Percentiles rank a stretch among this genome's conserved stretches.
Conservation (phyloP, 305 asterid species). For the Fraxinus angustifolia region DNA sequence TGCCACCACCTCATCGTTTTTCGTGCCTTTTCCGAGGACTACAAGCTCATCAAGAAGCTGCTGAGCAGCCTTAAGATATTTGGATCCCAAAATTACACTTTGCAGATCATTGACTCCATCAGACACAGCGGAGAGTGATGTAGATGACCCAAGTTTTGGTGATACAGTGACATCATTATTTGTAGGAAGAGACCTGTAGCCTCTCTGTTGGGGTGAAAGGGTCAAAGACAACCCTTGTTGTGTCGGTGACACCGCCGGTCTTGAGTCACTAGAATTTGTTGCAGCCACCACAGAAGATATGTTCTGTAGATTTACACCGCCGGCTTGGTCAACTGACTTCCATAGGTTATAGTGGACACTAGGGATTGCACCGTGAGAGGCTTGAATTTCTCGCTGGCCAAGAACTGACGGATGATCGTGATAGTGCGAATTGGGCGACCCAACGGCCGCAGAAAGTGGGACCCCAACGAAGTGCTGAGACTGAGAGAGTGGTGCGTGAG, state of each 20-base stretch:
- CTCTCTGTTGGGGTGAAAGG: constrained; percentile 47
- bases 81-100: constrained; percentile 44
- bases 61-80: constrained; percentile 60
- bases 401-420: constrained; percentile 22
- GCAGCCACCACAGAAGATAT: constrained; percentile 15
- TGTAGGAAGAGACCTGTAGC: constrained; percentile 22
- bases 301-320: constrained; percentile 18
- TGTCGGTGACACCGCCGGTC: constrained; percentile 30
- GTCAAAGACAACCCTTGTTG: constrained; percentile 55
- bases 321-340: constrained; percentile 30
- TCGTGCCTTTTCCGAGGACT: constrained; percentile 34
- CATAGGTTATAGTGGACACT: constrained; percentile 32
- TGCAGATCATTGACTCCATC: constrained; percentile 29
- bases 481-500: constrained; percentile 36
- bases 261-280: not conserved
- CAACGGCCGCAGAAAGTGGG: constrained; percentile 29
- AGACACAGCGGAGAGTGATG: constrained; percentile 25
- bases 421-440: constrained; percentile 16
- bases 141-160: constrained; percentile 24
- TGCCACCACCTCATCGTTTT: not conserved
- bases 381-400: constrained; percentile 27
- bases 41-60: constrained; percentile 61
- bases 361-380: constrained; percentile 25
- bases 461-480: constrained; percentile 44
- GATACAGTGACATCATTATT: constrained; percentile 28